These are phyloP conservation scores for Chondrostereum purpureum DNA, from an alignment of 1,284 basidiomycete genomes.

Conservation along the genomic window DNA sequence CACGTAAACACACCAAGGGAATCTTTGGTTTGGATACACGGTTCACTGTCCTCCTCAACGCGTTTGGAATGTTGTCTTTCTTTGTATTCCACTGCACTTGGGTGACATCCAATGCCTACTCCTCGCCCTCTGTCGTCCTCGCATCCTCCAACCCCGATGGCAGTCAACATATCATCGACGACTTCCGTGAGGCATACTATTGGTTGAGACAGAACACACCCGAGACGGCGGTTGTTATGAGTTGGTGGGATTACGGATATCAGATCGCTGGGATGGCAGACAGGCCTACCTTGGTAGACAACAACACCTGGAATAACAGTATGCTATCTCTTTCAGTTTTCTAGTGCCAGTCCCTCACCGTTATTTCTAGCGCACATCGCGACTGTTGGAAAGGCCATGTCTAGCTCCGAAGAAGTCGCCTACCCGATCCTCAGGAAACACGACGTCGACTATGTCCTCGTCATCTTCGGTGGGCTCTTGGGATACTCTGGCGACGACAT, in stretches of 20 bases:
- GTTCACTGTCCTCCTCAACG: conserved; percentile 68
- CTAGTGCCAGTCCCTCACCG: too few relatives aligned
- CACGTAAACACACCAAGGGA: conserved; percentile 38
- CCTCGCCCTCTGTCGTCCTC: conserved; percentile 95
- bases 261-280: conserved; percentile 99
- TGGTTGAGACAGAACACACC: conserved; percentile 97
- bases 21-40: conserved; percentile 87
- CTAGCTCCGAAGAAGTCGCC: conserved; percentile 87
- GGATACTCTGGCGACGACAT: conserved; percentile 99
- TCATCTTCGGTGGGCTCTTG: conserved; percentile 96
- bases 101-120: conserved; percentile 94
- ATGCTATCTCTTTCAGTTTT: conserved; percentile 26
- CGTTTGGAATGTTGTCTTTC: conserved; percentile 77
- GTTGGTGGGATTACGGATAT: conserved; percentile 99
- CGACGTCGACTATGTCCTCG: conserved; percentile 95
- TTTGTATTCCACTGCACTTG: conserved; percentile 97
- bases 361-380: conserved; percentile 82
- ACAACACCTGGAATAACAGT: conserved; percentile 99
- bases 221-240: conserved; percentile 91
- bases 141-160: conserved; percentile 81
- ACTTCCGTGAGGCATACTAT: conserved; percentile 99
- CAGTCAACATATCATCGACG: conserved; percentile 93
- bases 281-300: conserved; percentile 94
- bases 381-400: conserved; percentile 97
- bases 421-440: conserved; percentile 97